Conservation (phyloP, 768 basidiomycete species). For the Mycena olivaceomarginata region DNA sequence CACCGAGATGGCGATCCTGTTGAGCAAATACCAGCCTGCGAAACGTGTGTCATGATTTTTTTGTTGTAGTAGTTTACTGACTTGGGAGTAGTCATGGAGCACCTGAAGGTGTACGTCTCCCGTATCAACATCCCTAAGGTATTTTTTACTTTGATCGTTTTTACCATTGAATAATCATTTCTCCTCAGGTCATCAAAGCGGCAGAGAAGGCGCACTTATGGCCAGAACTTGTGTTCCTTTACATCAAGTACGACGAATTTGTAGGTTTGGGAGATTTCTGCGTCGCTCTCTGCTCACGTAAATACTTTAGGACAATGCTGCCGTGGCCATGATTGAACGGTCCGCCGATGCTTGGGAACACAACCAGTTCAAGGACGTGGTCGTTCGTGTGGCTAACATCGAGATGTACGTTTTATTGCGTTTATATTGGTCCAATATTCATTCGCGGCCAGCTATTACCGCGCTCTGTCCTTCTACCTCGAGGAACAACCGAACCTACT, state of each 20-base stretch:
- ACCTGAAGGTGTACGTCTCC: constrained; percentile 95
- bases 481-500: constrained; percentile 95
- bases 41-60: constrained; percentile 77
- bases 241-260: constrained; percentile 98
- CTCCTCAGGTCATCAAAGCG: constrained; percentile 88
- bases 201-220: constrained; percentile 98
- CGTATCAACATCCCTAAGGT: constrained; percentile 99
- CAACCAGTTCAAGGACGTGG: constrained; percentile 99
- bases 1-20: constrained; percentile 93
- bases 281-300: constrained; percentile 9
- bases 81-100: constrained; percentile 90
- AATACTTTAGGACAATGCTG: constrained; percentile 89
- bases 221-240: constrained; percentile 98
- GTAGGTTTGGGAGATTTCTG: constrained; percentile 61
- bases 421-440: background rate
- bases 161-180: background rate
- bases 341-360: constrained; percentile 99
- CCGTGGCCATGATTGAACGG: constrained; percentile 98
- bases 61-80: constrained; percentile 24
- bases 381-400: constrained; percentile 97
- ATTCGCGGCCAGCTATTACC: constrained; percentile 85
- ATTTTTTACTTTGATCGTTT: background rate
- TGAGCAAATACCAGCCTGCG: constrained; percentile 96
- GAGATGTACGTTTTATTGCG: constrained; percentile 82
- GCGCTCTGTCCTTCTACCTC: constrained; percentile 94